These are phyloP conservation scores for Moesziomyces sp. DNA, from an alignment of 1,284 basidiomycete genomes.

Conservation along the genomic window DNA sequence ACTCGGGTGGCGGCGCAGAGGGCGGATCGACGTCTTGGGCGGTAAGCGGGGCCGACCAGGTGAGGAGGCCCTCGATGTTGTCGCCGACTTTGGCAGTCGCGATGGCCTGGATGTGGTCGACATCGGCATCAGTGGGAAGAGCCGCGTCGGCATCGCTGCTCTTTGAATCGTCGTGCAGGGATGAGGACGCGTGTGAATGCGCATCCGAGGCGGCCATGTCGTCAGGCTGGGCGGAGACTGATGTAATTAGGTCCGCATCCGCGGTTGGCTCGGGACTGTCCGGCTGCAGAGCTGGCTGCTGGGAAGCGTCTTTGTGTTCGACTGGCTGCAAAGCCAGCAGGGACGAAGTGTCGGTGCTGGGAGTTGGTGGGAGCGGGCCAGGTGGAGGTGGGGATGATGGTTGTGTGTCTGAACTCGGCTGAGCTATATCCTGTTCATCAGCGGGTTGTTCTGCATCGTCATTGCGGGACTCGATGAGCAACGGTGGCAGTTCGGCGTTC, in stretches of 20 bases:
- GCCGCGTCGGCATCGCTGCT: background rate
- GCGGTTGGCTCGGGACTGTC: background rate
- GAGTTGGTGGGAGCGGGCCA: no score
- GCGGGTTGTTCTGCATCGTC: background rate
- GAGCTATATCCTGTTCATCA: background rate
- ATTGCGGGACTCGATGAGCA: background rate
- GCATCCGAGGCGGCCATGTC: background rate
- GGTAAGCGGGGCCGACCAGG: slow-evolving; percentile 14
- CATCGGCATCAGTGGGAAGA: slow-evolving; percentile 24
- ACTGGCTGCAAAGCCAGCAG: background rate
- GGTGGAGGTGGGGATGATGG: background rate
- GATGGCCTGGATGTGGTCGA: slow-evolving; percentile 20
- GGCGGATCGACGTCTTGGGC: slow-evolving; percentile 2
- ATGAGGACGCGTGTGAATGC: background rate
- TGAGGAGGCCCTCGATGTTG: slow-evolving; percentile 18
- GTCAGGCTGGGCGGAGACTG: background rate
- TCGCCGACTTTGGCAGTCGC: slow-evolving; percentile 25
- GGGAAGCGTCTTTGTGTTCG: background rate
- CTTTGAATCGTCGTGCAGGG: background rate
- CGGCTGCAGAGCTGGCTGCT: background rate
- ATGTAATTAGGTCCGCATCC: background rate
- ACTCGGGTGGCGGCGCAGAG: background rate
- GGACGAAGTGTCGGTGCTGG: no score
- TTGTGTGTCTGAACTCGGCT: background rate
- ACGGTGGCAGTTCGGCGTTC: background rate